Evolutionary conservation across 306 rosid species (phyloP).

Genomic region (Fragaria vesca): DNA sequence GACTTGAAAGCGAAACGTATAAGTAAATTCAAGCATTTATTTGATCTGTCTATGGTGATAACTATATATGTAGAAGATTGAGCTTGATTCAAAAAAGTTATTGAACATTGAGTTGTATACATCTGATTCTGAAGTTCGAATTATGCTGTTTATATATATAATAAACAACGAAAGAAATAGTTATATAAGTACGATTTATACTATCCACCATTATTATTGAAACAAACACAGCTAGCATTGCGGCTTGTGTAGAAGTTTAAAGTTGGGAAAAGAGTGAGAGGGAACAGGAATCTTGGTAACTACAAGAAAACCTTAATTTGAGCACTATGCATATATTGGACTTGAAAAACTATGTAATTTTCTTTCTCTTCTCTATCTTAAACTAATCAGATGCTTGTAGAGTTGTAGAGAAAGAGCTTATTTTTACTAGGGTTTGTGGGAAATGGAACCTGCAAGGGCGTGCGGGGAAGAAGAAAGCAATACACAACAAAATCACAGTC

Average conservation of each 20-base stretch:
- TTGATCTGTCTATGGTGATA: too few species aligned
- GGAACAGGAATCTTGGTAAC: constrained; percentile 65
- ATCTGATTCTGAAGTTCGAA: not conserved
- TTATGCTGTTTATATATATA: not conserved
- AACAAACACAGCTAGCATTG: not conserved
- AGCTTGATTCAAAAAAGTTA: not conserved
- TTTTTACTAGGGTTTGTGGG: constrained; percentile 6
- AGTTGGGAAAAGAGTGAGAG: constrained; percentile 20
- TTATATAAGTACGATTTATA: not conserved
- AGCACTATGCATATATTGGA: constrained; percentile 23
- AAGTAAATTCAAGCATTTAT: too few species aligned
- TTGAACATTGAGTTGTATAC: not conserved
- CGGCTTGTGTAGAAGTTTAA: not conserved
- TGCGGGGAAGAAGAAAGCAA: constrained; percentile 14
- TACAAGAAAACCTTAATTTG: constrained; percentile 43
- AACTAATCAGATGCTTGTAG: not conserved
- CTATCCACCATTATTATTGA: not conserved
- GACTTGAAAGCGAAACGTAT: too few species aligned
- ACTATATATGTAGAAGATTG: not conserved
- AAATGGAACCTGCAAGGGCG: constrained; percentile 18
- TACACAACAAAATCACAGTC: constrained; percentile 16
- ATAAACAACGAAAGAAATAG: not conserved
- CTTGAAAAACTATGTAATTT: constrained; percentile 22
- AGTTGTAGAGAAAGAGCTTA: not conserved
- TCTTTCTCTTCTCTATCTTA: not conserved